These are phyloP conservation scores for Eucommia ulmoides DNA, from an alignment of 257 asterid species.

Conservation along the genomic window DNA sequence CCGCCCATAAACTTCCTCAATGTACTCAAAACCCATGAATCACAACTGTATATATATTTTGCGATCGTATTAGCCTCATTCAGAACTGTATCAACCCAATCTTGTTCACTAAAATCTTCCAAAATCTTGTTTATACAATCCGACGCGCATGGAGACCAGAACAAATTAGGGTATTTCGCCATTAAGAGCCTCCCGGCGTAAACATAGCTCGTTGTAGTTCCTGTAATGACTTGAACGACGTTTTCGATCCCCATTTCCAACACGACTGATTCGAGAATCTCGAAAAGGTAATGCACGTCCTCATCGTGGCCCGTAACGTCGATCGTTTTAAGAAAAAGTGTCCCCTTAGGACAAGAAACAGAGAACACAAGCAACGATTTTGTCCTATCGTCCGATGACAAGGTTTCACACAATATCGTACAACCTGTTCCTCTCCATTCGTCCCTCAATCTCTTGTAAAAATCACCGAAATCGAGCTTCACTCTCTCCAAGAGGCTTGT, in stretches of 20 bases:
- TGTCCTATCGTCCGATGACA: conserved; percentile 21
- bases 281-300: conserved; percentile 23
- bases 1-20: conserved; percentile 22
- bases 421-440: conserved; percentile 34
- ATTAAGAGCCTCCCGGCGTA: conserved; percentile 31
- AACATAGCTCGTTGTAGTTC: conserved; percentile 12
- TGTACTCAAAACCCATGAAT: conserved; percentile 20
- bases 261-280: conserved; percentile 25
- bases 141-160: conserved; percentile 42
- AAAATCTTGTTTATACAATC: conserved; percentile 22
- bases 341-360: conserved; percentile 29
- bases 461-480: conserved; percentile 17
- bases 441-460: conserved; percentile 14
- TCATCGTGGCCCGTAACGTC: conserved; percentile 26
- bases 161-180: conserved; percentile 27
- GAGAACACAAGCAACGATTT: conserved; percentile 23
- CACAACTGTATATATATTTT: conserved; percentile 16
- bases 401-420: conserved; percentile 29
- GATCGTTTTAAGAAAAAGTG: conserved; percentile 23
- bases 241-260: conserved; percentile 28
- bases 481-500: conserved; percentile 19
- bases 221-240: conserved; percentile 33
- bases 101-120: conserved; percentile 29
- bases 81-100: conserved; percentile 30
- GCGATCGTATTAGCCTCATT: conserved; percentile 25